Conservation (phyloP, 805 yeast species). For the Kockiozyma suomiensis region DNA sequence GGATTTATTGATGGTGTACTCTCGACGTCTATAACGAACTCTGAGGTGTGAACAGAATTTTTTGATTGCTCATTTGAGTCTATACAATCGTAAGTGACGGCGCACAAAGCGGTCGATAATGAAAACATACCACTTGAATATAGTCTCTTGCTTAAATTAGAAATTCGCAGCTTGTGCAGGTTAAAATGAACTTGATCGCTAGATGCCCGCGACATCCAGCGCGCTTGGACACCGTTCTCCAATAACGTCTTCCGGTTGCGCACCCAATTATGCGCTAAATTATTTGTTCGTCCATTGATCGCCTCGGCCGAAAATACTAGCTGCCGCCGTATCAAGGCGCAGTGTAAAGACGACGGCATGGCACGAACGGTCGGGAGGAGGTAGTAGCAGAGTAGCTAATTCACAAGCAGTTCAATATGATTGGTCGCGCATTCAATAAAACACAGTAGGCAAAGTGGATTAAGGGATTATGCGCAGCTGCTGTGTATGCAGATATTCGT, state of each 20-base stretch:
- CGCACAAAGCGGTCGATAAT: no score
- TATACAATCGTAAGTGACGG: not conserved
- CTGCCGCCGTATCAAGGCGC: not conserved
- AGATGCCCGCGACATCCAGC: not conserved
- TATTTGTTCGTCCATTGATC: not conserved
- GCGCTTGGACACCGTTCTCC: not conserved
- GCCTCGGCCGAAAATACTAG: not conserved
- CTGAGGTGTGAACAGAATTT: not conserved
- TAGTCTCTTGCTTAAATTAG: not conserved
- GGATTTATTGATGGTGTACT: not conserved
- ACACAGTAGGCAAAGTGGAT: no score
- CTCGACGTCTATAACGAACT: slow-evolving; percentile 4
- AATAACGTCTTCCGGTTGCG: not conserved
- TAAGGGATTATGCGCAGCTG: no score
- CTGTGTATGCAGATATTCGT: no score
- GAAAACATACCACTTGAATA: not conserved
- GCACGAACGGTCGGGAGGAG: no score
- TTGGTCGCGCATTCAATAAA: no score
- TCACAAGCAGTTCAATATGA: no score
- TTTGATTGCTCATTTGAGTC: not conserved
- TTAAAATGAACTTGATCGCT: not conserved
- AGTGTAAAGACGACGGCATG: not conserved
- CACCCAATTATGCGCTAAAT: not conserved
- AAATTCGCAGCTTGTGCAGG: not conserved
- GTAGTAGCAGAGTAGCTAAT: no score